These are phyloP conservation scores for Heliamphora pulchella DNA, from an alignment of 179 eudicot species.

Conservation along the genomic window DNA sequence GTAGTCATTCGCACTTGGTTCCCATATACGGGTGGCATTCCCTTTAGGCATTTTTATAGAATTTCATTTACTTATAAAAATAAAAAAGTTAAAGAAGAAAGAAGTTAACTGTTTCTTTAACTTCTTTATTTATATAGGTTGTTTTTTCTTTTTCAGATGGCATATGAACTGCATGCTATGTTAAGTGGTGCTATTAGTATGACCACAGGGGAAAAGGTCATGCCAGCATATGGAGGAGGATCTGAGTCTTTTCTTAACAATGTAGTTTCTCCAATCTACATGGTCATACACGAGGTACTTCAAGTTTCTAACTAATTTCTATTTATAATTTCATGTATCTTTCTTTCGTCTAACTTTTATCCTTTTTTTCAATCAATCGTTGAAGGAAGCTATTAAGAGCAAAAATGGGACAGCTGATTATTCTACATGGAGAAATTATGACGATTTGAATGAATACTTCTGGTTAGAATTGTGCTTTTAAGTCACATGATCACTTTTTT, in stretches of 20 bases:
- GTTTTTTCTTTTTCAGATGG: slow-evolving; percentile 59
- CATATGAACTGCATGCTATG: slow-evolving; percentile 82
- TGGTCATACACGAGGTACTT: slow-evolving; percentile 61
- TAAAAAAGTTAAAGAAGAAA: too few species aligned
- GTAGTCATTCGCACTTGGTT: too few species aligned
- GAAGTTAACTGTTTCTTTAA: neutral
- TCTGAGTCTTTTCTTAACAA: slow-evolving; percentile 63
- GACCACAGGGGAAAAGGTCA: slow-evolving; percentile 67
- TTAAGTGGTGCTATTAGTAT: slow-evolving; percentile 69
- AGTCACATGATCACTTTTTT: slow-evolving; percentile 9
- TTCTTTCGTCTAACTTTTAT: slow-evolving; percentile 21
- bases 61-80: too few species aligned
- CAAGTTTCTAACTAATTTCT: slow-evolving; percentile 13
- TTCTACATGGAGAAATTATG: slow-evolving; percentile 98
- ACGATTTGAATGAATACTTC: slow-evolving; percentile 88
- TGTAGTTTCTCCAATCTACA: slow-evolving; percentile 63
- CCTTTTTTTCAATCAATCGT: slow-evolving; percentile 18
- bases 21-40: too few species aligned
- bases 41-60: too few species aligned
- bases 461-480: slow-evolving; percentile 40
- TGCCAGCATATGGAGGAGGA: slow-evolving; percentile 82
- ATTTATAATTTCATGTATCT: neutral
- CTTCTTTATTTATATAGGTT: neutral
- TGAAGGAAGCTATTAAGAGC: slow-evolving; percentile 84
- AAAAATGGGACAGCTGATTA: slow-evolving; percentile 74